Evolutionary conservation across 352 stramenopile species (phyloP).

Genomic region (Globisporangium perplexum): DNA sequence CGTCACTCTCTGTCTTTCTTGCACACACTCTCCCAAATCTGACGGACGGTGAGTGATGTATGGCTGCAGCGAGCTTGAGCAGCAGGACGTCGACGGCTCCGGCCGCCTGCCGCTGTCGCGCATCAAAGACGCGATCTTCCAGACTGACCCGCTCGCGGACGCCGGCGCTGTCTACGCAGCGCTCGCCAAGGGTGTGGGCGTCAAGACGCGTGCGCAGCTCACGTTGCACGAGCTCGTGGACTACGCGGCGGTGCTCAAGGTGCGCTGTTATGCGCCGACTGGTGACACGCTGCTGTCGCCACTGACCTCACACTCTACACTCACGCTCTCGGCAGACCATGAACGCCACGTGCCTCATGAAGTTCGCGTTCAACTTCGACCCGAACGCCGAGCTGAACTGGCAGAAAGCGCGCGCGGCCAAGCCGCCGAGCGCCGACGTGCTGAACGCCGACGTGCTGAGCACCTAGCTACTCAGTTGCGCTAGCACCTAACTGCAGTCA

Average conservation of each 20-base stretch:
- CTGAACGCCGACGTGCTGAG: no score
- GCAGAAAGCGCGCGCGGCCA: slow-evolving; percentile 17
- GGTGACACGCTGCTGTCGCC: slow-evolving; percentile 1
- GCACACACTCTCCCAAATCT: no score
- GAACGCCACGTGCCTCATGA: slow-evolving; percentile 65
- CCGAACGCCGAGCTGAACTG: slow-evolving; percentile 50
- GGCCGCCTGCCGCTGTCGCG: slow-evolving; percentile 37
- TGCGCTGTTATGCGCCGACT: slow-evolving; percentile 9
- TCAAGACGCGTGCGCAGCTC: slow-evolving; percentile 37
- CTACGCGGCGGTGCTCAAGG: slow-evolving; percentile 51
- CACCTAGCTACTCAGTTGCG: no score
- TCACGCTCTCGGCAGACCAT: slow-evolving; percentile 35
- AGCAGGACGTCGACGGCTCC: slow-evolving; percentile 34
- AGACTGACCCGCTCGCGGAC: slow-evolving; percentile 49
- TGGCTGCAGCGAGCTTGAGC: slow-evolving; percentile 61
- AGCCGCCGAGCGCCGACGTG: not conserved
- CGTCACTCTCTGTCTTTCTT: not conserved
- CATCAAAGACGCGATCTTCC: slow-evolving; percentile 30
- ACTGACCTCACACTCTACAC: not conserved
- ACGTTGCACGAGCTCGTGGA: slow-evolving; percentile 45
- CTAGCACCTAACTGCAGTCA: no score
- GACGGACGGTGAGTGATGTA: no score
- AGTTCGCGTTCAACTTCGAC: slow-evolving; percentile 74
- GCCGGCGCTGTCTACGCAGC: slow-evolving; percentile 18
- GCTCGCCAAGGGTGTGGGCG: slow-evolving; percentile 32